Evolutionary conservation across 805 yeast genomes (phyloP).

Genomic region (Candida multigemmis): DNA sequence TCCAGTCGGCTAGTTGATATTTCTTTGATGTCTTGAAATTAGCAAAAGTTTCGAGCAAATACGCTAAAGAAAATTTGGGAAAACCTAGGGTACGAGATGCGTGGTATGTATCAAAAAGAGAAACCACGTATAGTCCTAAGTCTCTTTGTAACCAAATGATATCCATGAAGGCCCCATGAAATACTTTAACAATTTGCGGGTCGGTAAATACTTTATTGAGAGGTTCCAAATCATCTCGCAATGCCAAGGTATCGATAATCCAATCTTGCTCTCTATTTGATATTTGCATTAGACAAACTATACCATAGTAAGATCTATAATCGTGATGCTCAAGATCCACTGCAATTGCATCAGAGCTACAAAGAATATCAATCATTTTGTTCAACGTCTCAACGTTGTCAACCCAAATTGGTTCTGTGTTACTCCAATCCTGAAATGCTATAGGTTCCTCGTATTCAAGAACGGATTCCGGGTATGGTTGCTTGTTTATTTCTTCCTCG

Average conservation of each 20-base stretch:
- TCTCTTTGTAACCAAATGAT: slow-evolving; percentile 95
- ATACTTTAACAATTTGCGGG: slow-evolving; percentile 74
- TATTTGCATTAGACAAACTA: slow-evolving; percentile 90
- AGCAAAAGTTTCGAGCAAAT: slow-evolving; percentile 70
- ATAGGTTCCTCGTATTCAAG: slow-evolving; percentile 32
- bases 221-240: slow-evolving; percentile 60
- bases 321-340: slow-evolving; percentile 97
- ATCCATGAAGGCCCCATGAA: slow-evolving; percentile 97
- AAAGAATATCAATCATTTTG: slow-evolving; percentile 46
- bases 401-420: slow-evolving; percentile 62
- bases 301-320: slow-evolving; percentile 79
- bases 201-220: slow-evolving; percentile 74
- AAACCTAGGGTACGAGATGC: slow-evolving; percentile 77
- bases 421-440: slow-evolving; percentile 55
- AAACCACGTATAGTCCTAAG: slow-evolving; percentile 81
- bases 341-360: slow-evolving; percentile 57
- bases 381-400: slow-evolving; percentile 45
- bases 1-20: slow-evolving; percentile 96
- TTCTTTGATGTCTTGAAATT: slow-evolving; percentile 84
- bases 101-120: slow-evolving; percentile 86
- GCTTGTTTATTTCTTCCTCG: slow-evolving; percentile 57
- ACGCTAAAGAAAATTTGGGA: slow-evolving; percentile 79
- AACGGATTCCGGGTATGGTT: slow-evolving; percentile 58
- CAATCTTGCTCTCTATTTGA: slow-evolving; percentile 76
- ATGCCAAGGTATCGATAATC: slow-evolving; percentile 74